Conservation (phyloP, 148 eudicot genomes). For the Polygonum aviculare region DNA sequence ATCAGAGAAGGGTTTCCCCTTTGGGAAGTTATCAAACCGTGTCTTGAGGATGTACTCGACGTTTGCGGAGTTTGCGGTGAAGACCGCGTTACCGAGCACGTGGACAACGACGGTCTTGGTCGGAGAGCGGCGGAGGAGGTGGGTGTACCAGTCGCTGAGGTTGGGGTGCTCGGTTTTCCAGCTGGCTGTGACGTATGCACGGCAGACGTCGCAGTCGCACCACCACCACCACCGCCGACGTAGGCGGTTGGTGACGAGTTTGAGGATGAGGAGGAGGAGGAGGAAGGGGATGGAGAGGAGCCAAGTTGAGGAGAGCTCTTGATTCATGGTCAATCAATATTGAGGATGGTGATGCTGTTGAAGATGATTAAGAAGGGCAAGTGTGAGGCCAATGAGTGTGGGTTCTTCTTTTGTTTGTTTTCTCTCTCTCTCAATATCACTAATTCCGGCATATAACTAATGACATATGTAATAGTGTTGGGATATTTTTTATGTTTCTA, state of each 20-base stretch:
- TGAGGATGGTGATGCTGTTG: background rate
- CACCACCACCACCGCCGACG: slow-evolving; percentile 14
- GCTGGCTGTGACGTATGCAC: slow-evolving; percentile 29
- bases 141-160: slow-evolving; percentile 68
- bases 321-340: background rate
- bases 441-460: too few species aligned
- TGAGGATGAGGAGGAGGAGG: background rate
- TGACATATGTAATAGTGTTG: too few species aligned
- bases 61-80: slow-evolving; percentile 49
- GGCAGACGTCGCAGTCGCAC: slow-evolving; percentile 56
- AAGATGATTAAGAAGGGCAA: too few species aligned
- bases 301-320: background rate
- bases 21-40: slow-evolving; percentile 56
- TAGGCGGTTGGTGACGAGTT: background rate
- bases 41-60: slow-evolving; percentile 67
- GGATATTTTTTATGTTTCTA: too few species aligned
- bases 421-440: too few species aligned
- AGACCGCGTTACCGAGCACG: slow-evolving; percentile 37
- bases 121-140: slow-evolving; percentile 50
- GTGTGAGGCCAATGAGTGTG: background rate
- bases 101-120: slow-evolving; percentile 54
- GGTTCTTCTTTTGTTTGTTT: background rate
- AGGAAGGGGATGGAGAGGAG: background rate
- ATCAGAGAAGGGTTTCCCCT: slow-evolving; percentile 55
- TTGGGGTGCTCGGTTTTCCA: slow-evolving; percentile 41